These are phyloP conservation scores for Boletus vermiculosoides DNA, from an alignment of 768 basidiomycete species.

Conservation along the genomic window DNA sequence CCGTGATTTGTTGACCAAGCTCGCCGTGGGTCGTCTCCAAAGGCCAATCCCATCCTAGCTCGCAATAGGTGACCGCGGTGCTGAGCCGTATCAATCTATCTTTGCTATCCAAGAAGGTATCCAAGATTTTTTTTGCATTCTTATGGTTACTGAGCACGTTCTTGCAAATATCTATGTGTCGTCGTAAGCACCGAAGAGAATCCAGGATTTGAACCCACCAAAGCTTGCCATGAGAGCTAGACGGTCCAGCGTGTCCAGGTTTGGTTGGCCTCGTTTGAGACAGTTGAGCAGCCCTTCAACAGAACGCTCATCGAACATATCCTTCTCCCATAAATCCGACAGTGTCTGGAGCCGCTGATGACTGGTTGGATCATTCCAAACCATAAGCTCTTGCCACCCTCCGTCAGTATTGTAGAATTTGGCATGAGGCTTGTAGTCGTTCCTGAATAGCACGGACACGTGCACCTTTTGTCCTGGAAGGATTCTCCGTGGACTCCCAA, in stretches of 20 bases:
- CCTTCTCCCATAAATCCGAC: constrained; percentile 29
- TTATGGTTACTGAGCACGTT: neutral
- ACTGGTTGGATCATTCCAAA: constrained; percentile 29
- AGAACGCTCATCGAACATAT: constrained; percentile 26
- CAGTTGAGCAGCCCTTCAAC: constrained; percentile 16
- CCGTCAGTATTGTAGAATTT: constrained; percentile 21
- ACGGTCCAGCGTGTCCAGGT: constrained; percentile 26
- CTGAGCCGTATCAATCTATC: constrained; percentile 24
- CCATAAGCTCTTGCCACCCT: constrained; percentile 30
- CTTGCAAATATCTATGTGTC: constrained; percentile 18
- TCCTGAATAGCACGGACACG: constrained; percentile 31
- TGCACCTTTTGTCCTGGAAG: constrained; percentile 33
- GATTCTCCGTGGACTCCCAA: constrained; percentile 26
- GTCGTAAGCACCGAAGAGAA: neutral
- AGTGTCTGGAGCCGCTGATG: constrained; percentile 18
- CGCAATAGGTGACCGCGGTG: constrained; percentile 26
- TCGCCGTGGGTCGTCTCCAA: constrained; percentile 1
- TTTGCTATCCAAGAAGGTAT: constrained; percentile 12
- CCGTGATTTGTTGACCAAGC: constrained; percentile 1
- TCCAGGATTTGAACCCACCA: constrained; percentile 10
- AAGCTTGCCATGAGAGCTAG: constrained; percentile 32
- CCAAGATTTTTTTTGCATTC: constrained; percentile 9
- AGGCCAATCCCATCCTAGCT: constrained; percentile 25
- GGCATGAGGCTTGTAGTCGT: constrained; percentile 28
- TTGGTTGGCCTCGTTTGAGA: constrained; percentile 17